Evolutionary conservation across 495 filamentous ascomycete genomes (phyloP), one percentile per base, ranked within the genome.

Genomic region (Chaetomidium leptoderma): DNA sequence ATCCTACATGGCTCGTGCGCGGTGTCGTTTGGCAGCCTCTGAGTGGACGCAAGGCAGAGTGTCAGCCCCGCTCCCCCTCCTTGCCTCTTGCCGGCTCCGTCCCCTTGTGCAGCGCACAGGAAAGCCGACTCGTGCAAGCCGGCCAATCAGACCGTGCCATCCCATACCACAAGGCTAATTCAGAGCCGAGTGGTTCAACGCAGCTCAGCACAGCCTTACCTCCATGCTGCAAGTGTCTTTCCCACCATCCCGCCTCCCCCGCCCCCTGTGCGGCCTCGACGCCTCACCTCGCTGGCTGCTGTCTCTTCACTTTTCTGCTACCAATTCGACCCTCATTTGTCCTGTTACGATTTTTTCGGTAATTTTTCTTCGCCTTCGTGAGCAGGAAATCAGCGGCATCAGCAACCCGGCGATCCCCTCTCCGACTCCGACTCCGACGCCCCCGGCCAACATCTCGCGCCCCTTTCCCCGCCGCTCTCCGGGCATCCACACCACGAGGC

Each of bases 121-220:
- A 53, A 52, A 33, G 54, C 54, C 62, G 50, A 60, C 48, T 53
- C 19, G 44, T 43, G 32, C 35, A 42, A 17, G 14, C 24, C 53
- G 58, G 58, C 65, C 66, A 68, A 63, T 61, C 54, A 57, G 13
- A 39, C n/a, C 23, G 40, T 29, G 16, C 46, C 59, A 55, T 50
- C 43, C 58, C 56, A 61, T 64, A 55, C 61, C 64, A 71, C 67
- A 62, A 71, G 69, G 69, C 69, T 71, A 69, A 69, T 58, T 62
- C 61, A 61, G 58, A 71, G 66, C 65, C 69, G 66, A 67, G 52
- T 58, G 64, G 45, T 48, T 47, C 49, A 65, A 59, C 69, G 65
- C 67, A 71, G 66, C 68, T 47, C 49, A 65, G 59, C 69, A 66
- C 67, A 71, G 66, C 68, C 67, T 69, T 65, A 70, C 59, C 48